Base-by-base conservation (phyloP, 768 basidiomycete species). In the Termitomyces bulborhizus region DNA sequence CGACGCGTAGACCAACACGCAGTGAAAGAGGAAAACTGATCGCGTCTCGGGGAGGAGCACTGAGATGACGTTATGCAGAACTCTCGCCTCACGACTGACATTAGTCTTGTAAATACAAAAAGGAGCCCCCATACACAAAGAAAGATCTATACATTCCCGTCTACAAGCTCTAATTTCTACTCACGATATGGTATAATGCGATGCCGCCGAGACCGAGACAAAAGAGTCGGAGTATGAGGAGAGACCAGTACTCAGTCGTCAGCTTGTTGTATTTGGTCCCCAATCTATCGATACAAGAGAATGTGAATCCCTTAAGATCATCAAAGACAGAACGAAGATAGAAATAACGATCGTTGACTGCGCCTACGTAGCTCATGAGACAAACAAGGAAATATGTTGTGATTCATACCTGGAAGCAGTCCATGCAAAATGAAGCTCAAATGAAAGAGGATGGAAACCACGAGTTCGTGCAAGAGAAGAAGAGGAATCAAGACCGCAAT, bases 201-300 rank as follows among this genome's bases (percentile, higher is more conserved):
- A 68, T 63, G 11, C 64, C 32, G n/a, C 72, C 71, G 24, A 71
- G 29, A 1, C 53, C 63, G 1, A 69, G 68, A 5, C 67, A 65
- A 9, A 63, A 42, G 24, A 76, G 53, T 16, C 75, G 66, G 1
- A 71, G 29, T 24, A 71, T 55, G 26, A 75, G 68, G 43, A 76
- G 53, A 6, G 67, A 60, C 46, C 68, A 67, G 53, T 68, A 63
- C 36, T 69, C 63, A 26, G 69, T 64, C 7, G 75, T 76, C 68
- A 70, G 69, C 58, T 66, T 67, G 61, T 75, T 76, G 60, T 74
- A 73, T 21, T 56, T 63, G 6, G 70, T 63, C 21, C 72, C 68
- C 50, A 66, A 64, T 11, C 63, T 63, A 36, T 76, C 75, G 36
- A 76, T 68, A 24, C 64, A 66, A 9, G 71, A 70, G 55, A 71